Evolutionary conservation across 2,329 filamentous ascomycete species (phyloP).

Genomic region (Arthrocladium fulminans): DNA sequence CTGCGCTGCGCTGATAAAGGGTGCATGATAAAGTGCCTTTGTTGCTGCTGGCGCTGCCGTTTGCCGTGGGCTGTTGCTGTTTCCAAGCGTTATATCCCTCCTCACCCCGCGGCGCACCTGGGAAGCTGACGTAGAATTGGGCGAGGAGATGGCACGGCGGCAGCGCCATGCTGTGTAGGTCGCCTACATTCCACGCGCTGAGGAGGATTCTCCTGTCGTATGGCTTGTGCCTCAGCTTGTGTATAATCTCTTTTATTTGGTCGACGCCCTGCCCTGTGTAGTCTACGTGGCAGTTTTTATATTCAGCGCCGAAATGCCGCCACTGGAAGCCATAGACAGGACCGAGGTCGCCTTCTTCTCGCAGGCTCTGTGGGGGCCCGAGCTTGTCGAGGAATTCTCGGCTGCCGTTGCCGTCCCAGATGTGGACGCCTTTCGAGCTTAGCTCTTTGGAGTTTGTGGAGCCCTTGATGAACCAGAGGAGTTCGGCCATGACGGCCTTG

Average conservation of each 20-base stretch:
- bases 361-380: conserved; percentile 59
- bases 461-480: conserved; percentile 91
- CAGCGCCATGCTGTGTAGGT: conserved; percentile 78
- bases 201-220: conserved; percentile 87
- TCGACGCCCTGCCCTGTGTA: conserved; percentile 87
- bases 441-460: conserved; percentile 71
- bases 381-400: conserved; percentile 81
- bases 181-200: conserved; percentile 85
- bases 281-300: conserved; percentile 67
- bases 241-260: conserved; percentile 81
- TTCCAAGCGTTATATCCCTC: conserved; percentile 15
- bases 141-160: conserved; percentile 97
- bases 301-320: conserved; percentile 93
- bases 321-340: conserved; percentile 98
- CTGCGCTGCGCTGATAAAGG: conserved; percentile 87
- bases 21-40: conserved; percentile 75
- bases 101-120: conserved; percentile 31
- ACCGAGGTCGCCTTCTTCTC: conserved; percentile 79
- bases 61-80: neutral
- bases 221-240: conserved; percentile 73
- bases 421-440: conserved; percentile 74
- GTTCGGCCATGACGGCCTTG: conserved; percentile 78
- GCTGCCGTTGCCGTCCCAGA: conserved; percentile 96
- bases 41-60: conserved; percentile 31
- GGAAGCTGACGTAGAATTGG: conserved; percentile 85